Conservation (phyloP, 2,329 filamentous ascomycete genomes). For the Sporothrix curviconia region DNA sequence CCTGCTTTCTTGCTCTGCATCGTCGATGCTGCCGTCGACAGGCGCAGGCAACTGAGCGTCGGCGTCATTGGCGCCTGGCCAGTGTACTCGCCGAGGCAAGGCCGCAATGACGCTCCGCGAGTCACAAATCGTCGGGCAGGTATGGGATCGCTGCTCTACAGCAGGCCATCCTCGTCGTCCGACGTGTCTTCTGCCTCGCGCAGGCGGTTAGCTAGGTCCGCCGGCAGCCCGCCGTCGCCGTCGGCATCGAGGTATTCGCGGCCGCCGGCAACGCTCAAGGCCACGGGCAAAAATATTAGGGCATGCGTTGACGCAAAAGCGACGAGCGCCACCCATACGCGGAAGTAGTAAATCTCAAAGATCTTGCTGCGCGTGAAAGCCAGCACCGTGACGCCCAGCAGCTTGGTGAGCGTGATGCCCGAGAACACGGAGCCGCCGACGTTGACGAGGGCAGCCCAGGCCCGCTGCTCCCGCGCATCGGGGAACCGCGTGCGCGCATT, state of each 20-base stretch:
- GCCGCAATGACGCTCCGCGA: background rate
- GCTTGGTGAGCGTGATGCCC: conserved; percentile 92
- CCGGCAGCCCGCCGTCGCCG: conserved; percentile 79
- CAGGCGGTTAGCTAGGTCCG: conserved; percentile 64
- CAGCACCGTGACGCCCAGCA: conserved; percentile 83
- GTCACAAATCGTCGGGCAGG: background rate
- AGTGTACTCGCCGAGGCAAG: background rate
- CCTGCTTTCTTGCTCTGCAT: background rate
- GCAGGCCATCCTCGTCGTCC: conserved; percentile 52
- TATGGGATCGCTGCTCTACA: background rate
- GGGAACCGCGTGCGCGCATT: conserved; percentile 70
- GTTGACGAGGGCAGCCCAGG: conserved; percentile 90
- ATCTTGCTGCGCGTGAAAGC: conserved; percentile 97
- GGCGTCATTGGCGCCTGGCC: background rate
- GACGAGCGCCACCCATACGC: conserved; percentile 89
- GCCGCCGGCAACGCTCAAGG: conserved; percentile 77
- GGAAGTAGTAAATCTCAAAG: conserved; percentile 98
- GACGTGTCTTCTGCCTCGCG: conserved; percentile 66
- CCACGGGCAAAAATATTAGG: conserved; percentile 84
- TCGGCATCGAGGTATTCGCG: conserved; percentile 84
- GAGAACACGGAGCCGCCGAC: conserved; percentile 93
- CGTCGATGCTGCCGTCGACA: background rate
- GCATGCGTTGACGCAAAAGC: conserved; percentile 84
- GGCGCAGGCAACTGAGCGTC: too few relatives aligned
- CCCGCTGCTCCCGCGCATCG: conserved; percentile 67